A percentile compares a stretch with the other conserved stretches of the same genome.
phyloP scores from a whole-genome alignment of 768 basidiomycete species.

The Mycena kentingensis region DNA sequence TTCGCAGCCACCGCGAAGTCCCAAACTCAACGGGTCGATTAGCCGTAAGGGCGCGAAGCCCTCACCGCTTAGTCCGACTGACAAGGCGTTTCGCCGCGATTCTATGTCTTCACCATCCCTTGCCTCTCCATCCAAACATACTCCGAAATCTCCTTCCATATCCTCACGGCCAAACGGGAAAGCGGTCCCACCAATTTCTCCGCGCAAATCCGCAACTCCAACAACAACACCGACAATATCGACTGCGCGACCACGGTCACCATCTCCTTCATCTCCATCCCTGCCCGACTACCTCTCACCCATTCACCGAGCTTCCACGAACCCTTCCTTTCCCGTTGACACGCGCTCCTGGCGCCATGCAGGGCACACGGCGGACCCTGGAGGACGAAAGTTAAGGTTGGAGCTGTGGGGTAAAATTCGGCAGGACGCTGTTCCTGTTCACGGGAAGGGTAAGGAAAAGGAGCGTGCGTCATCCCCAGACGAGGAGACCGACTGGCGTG shows the following conservation, averaged over 20 bases:
- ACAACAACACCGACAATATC: slow-evolving; percentile 32
- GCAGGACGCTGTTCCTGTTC: slow-evolving; percentile 22
- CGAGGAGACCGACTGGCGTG: slow-evolving; percentile 52
- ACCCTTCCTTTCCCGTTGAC: slow-evolving; percentile 74
- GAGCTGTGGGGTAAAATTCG: slow-evolving; percentile 60
- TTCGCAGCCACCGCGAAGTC: slow-evolving; percentile 19
- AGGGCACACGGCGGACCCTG: slow-evolving; percentile 54
- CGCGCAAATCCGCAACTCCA: slow-evolving; percentile 15
- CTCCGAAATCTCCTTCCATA: slow-evolving; percentile 31
- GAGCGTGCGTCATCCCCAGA: slow-evolving; percentile 15
- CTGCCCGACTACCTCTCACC: slow-evolving; percentile 73
- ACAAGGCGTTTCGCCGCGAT: slow-evolving; percentile 29
- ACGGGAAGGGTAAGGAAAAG: slow-evolving; percentile 51
- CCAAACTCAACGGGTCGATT: slow-evolving; percentile 21
- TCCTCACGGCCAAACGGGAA: slow-evolving; percentile 29
- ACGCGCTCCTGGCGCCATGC: slow-evolving; percentile 52
- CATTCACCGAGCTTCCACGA: slow-evolving; percentile 80
- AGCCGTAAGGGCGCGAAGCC: slow-evolving; percentile 22
- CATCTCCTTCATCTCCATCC: slow-evolving; percentile 6
- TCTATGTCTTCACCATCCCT: slow-evolving; percentile 15
- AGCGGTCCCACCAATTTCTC: slow-evolving; percentile 14
- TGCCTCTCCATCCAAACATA: slow-evolving; percentile 20
- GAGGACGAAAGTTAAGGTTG: slow-evolving; percentile 52
- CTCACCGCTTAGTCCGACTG: slow-evolving; percentile 26
- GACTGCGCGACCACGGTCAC: slow-evolving; percentile 18